Conservation (phyloP, 2,329 filamentous ascomycete genomes). For the Karstenula rhodostoma region DNA sequence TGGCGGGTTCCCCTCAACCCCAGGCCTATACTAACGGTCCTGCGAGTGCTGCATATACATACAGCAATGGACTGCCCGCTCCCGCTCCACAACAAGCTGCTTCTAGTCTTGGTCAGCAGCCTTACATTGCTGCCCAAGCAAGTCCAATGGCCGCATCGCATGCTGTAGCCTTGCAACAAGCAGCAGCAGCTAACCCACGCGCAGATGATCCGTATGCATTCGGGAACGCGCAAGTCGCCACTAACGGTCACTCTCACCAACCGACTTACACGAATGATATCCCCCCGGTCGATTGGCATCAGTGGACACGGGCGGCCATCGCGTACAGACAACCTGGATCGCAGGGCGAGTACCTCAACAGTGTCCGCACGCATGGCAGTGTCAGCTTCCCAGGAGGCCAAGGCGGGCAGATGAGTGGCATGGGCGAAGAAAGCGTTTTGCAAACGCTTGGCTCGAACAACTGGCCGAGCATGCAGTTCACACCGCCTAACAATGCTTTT, state of each 20-base stretch:
- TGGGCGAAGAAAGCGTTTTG: conserved; percentile 35
- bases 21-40: conserved; percentile 32
- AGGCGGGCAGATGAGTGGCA: conserved; percentile 27
- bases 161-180: conserved; percentile 39
- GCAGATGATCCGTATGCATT: conserved; percentile 36
- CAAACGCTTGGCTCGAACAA: conserved; percentile 28
- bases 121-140: conserved; percentile 37
- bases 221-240: conserved; percentile 24
- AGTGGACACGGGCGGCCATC: conserved; percentile 45
- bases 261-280: conserved; percentile 37
- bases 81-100: conserved; percentile 32
- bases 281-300: conserved; percentile 44
- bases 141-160: conserved; percentile 39
- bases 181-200: conserved; percentile 32
- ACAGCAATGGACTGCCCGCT: conserved; percentile 34
- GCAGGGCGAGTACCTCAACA: conserved; percentile 47
- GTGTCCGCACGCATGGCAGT: conserved; percentile 47
- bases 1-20: conserved; percentile 29
- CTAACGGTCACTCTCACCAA: conserved; percentile 25
- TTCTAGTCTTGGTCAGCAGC: conserved; percentile 36
- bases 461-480: conserved; percentile 44
- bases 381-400: conserved; percentile 27
- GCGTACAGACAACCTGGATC: conserved; percentile 38
- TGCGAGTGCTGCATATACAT: conserved; percentile 29
- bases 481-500: conserved; percentile 32